Percentiles rank a stretch among this genome's conserved stretches.
Conservation (phyloP, 805 yeast species). For the Saccharomyces jurei region DNA sequence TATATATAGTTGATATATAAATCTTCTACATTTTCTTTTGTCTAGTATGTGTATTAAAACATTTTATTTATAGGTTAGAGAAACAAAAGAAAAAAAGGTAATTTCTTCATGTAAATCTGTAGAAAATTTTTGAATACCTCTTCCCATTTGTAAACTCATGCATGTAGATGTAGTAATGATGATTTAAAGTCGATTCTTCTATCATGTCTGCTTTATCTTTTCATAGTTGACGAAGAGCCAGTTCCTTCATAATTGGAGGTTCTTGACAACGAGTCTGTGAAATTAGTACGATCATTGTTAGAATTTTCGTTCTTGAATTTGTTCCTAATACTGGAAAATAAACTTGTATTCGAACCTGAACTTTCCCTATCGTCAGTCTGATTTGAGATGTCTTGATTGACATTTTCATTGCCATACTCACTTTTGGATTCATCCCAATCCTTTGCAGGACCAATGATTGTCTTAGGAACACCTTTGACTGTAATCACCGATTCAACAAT, state of each 20-base stretch:
- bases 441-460: constrained; percentile 65
- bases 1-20: background rate
- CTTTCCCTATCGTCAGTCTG: background rate
- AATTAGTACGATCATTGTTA: background rate
- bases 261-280: background rate
- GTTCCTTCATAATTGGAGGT: background rate
- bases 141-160: background rate
- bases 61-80: background rate
- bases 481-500: constrained; percentile 77
- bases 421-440: constrained; percentile 35
- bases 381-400: background rate
- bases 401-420: background rate
- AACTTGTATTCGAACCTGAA: background rate
- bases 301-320: background rate
- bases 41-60: background rate
- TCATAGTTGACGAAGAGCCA: background rate
- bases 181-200: background rate
- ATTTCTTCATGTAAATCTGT: background rate
- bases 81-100: background rate
- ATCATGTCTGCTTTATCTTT: background rate
- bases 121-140: background rate
- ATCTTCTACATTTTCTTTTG: background rate
- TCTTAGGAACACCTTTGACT: constrained; percentile 76
- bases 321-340: background rate
- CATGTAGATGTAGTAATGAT: background rate